These are phyloP conservation scores for Odonthalia washingtoniensis DNA, from an alignment of 31 red algal species.

Conservation along the genomic window DNA sequence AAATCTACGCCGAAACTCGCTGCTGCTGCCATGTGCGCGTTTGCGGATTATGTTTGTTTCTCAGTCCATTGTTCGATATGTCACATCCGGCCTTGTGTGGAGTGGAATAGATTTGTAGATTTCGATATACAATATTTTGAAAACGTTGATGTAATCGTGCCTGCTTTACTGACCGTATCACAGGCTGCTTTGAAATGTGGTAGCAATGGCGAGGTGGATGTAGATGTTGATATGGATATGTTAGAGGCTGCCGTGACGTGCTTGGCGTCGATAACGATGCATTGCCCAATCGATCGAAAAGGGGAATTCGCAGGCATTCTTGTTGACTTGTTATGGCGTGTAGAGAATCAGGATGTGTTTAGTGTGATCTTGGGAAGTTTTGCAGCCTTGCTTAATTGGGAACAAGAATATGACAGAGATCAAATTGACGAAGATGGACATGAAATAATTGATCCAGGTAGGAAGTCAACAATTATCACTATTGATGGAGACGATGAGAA, in stretches of 20 bases:
- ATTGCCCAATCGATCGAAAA: not conserved
- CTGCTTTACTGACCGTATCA: not conserved
- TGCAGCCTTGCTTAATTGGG: not conserved
- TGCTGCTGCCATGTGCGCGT: conserved; percentile 29
- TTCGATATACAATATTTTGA: not conserved
- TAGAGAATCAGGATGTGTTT: not conserved
- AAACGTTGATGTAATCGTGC: not conserved
- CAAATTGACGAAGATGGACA: not conserved
- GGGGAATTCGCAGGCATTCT: not conserved
- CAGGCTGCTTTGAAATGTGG: not conserved
- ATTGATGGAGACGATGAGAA: not conserved
- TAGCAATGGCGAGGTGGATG: no score
- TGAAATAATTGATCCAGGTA: no score
- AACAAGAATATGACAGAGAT: not conserved
- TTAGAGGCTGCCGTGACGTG: not conserved
- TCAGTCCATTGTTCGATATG: not conserved
- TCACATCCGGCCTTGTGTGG: no score
- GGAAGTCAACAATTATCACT: no score
- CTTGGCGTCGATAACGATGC: not conserved
- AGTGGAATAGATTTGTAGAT: no score
- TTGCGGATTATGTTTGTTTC: conserved; percentile 13
- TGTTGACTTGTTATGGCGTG: not conserved
- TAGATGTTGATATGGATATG: no score
- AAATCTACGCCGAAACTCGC: not conserved
- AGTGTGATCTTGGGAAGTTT: not conserved